Conservation (phyloP, 208 protist species). For the Naegleria lovaniensis region DNA sequence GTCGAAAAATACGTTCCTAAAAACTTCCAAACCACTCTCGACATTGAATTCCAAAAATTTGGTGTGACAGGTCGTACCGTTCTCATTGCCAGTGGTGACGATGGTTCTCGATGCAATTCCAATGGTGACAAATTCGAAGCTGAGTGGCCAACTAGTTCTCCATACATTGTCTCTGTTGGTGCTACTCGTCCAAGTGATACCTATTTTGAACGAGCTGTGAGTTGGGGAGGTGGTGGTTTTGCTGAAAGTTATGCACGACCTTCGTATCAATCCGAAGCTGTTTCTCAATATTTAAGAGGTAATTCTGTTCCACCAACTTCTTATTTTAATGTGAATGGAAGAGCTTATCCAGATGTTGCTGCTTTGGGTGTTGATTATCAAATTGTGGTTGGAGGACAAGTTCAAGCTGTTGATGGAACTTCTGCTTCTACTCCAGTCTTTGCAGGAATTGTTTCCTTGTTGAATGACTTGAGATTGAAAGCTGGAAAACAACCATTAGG, state of each 20-base stretch:
- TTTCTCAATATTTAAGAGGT: neutral
- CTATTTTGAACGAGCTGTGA: neutral
- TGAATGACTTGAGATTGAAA: constrained; percentile 49
- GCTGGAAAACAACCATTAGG: constrained; percentile 44
- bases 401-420: constrained; percentile 42
- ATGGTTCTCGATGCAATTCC: neutral
- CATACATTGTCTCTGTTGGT: constrained; percentile 31
- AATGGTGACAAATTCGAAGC: neutral
- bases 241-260: neutral
- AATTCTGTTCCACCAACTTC: neutral
- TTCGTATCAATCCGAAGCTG: neutral
- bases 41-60: constrained; percentile 5
- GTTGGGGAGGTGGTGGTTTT: constrained; percentile 35
- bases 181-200: constrained; percentile 6
- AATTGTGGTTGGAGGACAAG: constrained; percentile 25
- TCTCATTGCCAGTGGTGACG: constrained; percentile 16
- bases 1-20: neutral
- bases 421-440: constrained; percentile 42
- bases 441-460: constrained; percentile 42
- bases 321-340: neutral
- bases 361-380: constrained; percentile 28
- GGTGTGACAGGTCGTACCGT: neutral
- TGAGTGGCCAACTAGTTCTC: constrained; percentile 28
- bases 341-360: constrained; percentile 13
- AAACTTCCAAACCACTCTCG: neutral